These are phyloP conservation scores for Aspergillus fijiensis DNA, from an alignment of 2,329 filamentous ascomycete genomes.

Conservation along the genomic window DNA sequence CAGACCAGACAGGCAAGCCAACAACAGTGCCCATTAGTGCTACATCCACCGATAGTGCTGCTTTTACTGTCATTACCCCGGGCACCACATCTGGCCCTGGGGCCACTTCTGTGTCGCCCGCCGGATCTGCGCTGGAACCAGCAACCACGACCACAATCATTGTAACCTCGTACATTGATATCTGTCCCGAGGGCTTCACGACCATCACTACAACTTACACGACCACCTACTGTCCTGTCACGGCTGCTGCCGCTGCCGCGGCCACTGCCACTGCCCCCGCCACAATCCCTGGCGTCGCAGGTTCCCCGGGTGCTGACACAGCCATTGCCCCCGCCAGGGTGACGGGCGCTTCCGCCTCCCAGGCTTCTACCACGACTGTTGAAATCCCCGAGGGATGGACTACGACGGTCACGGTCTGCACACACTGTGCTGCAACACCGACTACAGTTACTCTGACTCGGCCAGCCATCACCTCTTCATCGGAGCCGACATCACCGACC, in stretches of 20 bases:
- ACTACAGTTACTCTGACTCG: constrained; percentile 41
- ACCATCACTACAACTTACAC: constrained; percentile 42
- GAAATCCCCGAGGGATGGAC: constrained; percentile 40
- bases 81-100: background rate
- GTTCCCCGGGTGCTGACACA: constrained; percentile 26
- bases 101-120: background rate
- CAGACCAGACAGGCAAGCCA: background rate
- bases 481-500: constrained; percentile 8
- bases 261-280: constrained; percentile 12
- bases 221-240: constrained; percentile 38
- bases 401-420: constrained; percentile 43
- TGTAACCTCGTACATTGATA: constrained; percentile 42
- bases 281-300: background rate
- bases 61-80: background rate
- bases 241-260: constrained; percentile 29
- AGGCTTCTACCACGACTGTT: constrained; percentile 16
- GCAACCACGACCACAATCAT: constrained; percentile 38
- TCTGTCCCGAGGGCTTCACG: constrained; percentile 46
- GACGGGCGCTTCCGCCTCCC: constrained; percentile 12
- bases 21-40: background rate
- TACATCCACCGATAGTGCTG: background rate
- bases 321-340: background rate
- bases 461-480: constrained; percentile 17
- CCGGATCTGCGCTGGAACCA: constrained; percentile 10
- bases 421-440: constrained; percentile 38